phyloP scores from a whole-genome alignment of 2,329 filamentous ascomycete species.

The Acephala macrosclerotiorum region DNA sequence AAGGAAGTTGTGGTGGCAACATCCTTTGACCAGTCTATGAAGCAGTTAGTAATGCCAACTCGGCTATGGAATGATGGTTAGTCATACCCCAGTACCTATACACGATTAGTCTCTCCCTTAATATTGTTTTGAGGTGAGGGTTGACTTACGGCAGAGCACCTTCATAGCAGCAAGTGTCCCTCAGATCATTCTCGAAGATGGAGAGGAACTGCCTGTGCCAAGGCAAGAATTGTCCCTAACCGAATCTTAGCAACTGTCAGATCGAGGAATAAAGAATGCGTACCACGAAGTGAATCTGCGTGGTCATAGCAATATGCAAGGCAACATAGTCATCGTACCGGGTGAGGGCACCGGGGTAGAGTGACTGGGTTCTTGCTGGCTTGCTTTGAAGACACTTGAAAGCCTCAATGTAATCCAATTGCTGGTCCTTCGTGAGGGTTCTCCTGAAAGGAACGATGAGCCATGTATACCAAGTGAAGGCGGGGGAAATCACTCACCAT shows the following conservation, averaged over 20 bases:
- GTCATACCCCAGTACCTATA: conserved; percentile 11
- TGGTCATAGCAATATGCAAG: conserved; percentile 19
- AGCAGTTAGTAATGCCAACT: conserved; percentile 1
- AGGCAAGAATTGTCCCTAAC: conserved; percentile 47
- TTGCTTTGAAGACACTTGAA: conserved; percentile 21
- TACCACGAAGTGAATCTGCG: conserved; percentile 18
- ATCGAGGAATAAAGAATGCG: background rate
- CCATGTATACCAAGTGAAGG: background rate
- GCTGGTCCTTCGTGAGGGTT: conserved; percentile 16
- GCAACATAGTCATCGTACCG: conserved; percentile 20
- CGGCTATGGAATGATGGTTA: too few relatives aligned
- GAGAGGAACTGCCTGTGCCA: conserved; percentile 51
- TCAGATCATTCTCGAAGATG: conserved; percentile 48
- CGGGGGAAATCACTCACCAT: conserved; percentile 11
- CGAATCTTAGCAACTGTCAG: background rate
- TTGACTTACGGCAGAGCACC: conserved; percentile 14
- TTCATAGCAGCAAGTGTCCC: conserved; percentile 48
- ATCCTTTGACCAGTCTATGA: conserved; percentile 14
- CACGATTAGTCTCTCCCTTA: conserved; percentile 1
- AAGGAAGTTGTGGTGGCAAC: conserved; percentile 1
- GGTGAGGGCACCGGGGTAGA: conserved; percentile 14
- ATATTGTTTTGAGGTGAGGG: background rate
- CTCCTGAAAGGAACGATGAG: conserved; percentile 13
- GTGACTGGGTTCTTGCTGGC: conserved; percentile 9
- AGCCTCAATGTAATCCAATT: conserved; percentile 15